These are phyloP conservation scores for Candida nitratophila DNA, from an alignment of 805 yeast species.

Conservation along the genomic window DNA sequence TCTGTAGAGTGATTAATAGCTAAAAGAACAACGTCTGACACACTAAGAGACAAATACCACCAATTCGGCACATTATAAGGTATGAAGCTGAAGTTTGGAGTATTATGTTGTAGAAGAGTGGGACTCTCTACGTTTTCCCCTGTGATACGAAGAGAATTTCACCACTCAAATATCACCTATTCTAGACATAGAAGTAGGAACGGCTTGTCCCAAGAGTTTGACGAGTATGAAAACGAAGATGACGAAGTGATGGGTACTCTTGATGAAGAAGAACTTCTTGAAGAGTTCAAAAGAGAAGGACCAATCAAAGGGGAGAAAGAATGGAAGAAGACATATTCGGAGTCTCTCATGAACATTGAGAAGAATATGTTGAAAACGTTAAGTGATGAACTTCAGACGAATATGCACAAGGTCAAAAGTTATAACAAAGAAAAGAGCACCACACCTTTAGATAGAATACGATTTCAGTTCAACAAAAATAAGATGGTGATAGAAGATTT, in stretches of 20 bases:
- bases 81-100: too few species aligned
- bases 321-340: slow-evolving; percentile 14
- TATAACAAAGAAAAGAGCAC: slow-evolving; percentile 15
- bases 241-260: neutral
- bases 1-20: too few species aligned
- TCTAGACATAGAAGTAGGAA: neutral
- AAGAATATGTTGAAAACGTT: slow-evolving; percentile 12
- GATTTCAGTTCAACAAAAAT: slow-evolving; percentile 11
- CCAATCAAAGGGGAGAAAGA: slow-evolving; percentile 5
- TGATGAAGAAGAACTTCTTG: slow-evolving; percentile 5
- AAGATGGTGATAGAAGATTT: slow-evolving; percentile 13
- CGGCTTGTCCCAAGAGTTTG: too few species aligned
- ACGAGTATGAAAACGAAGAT: slow-evolving; percentile 2
- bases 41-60: too few species aligned
- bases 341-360: slow-evolving; percentile 13
- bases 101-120: too few species aligned
- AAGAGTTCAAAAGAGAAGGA: slow-evolving; percentile 9
- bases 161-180: neutral
- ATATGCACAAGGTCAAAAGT: slow-evolving; percentile 17
- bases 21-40: too few species aligned
- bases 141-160: neutral
- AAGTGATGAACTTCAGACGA: slow-evolving; percentile 13
- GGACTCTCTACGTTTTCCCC: too few species aligned
- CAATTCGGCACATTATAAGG: too few species aligned
- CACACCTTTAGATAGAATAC: slow-evolving; percentile 16